Evolutionary conservation across 2,329 filamentous ascomycete genomes (phyloP), one percentile per base, ranked within the genome.

Genomic region (Eutypella sp.): DNA sequence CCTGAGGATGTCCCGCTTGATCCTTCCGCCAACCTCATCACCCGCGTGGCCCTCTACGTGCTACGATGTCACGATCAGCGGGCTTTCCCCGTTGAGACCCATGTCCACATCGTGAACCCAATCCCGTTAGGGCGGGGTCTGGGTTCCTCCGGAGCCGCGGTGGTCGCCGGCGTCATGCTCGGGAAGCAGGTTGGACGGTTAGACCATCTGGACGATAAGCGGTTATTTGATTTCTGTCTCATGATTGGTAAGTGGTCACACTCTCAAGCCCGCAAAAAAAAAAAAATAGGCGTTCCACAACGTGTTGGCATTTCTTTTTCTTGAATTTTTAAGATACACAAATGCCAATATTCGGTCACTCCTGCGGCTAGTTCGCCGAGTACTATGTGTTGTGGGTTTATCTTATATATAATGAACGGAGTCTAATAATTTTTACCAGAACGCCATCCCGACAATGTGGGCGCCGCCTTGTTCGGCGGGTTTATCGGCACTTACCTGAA

Each of bases 401-500:
- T 13, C n/a, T 10, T 5, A 24, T 13, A 2, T 18, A 18, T 13
- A 13, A 18, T 23, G n/a, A n/a, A n/a, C 37, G 49, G 54, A 48
- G 54, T 44, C 10, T 15, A n/a, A 39, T 55, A 16, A 47, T 45
- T 57, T 4, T 20, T 22, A 67, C 65, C 50, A 83, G 81, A 96
- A 69, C 82, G 89, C 53, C 90, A 96, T 67, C 90, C 90, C 10
- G 90, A 96, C 70, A 96, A 96, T 62, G 89, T 99, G 42, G 93
- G 91, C 47, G 93, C 93, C 13, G 91, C 93, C 7, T 80, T 97
- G 29, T 97, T 95, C 60, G 93, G 93, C 55, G 93, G 93, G 25
- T 97, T 99, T 57, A 90, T 99, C 22, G 93, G 93, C 49, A 96
- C 92, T 16, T 97, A 97, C 64, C 79, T 97, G 49, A 95, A 95